Conservation (phyloP, 1,284 basidiomycete genomes). For the Ustilago bromivora region DNA sequence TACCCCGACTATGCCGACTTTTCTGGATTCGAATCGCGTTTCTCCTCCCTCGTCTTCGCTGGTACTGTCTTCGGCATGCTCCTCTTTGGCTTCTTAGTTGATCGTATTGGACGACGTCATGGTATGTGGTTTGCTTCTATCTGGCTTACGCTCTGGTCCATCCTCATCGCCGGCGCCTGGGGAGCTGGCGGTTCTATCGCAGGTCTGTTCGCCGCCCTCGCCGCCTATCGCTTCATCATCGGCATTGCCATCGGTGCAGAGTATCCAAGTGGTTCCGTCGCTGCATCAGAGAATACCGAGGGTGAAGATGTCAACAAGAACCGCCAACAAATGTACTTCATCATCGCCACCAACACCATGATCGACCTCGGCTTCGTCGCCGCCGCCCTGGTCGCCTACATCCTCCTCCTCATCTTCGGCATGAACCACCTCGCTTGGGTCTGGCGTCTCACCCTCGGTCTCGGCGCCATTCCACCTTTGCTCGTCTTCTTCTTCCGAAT, state of each 20-base stretch:
- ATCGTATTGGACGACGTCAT: conserved; percentile 87
- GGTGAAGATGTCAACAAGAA: conserved; percentile 78
- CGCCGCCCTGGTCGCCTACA: conserved; percentile 83
- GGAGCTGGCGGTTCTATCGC: conserved; percentile 80
- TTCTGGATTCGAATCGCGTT: conserved; percentile 44
- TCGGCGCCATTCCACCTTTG: conserved; percentile 84
- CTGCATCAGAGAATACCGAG: conserved; percentile 89
- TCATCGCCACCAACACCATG: conserved; percentile 77
- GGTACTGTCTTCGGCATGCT: conserved; percentile 78
- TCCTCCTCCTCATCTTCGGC: conserved; percentile 74
- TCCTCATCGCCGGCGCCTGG: conserved; percentile 81
- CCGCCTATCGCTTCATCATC: conserved; percentile 75
- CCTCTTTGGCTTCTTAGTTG: conserved; percentile 74
- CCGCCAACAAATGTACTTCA: conserved; percentile 86
- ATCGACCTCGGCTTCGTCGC: conserved; percentile 90
- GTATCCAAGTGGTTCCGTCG: conserved; percentile 91
- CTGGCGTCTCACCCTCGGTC: conserved; percentile 84
- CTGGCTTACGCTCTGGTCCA: conserved; percentile 58
- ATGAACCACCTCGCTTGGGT: conserved; percentile 69
- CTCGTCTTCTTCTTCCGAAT: conserved; percentile 87
- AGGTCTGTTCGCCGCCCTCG: conserved; percentile 82
- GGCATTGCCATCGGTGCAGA: conserved; percentile 79
- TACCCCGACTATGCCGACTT: conserved; percentile 46
- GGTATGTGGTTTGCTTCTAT: conserved; percentile 77
- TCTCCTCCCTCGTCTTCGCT: conserved; percentile 65